These are phyloP conservation scores for Ceratobasidium sp. DNA, from an alignment of 1,284 basidiomycete genomes.

Conservation along the genomic window DNA sequence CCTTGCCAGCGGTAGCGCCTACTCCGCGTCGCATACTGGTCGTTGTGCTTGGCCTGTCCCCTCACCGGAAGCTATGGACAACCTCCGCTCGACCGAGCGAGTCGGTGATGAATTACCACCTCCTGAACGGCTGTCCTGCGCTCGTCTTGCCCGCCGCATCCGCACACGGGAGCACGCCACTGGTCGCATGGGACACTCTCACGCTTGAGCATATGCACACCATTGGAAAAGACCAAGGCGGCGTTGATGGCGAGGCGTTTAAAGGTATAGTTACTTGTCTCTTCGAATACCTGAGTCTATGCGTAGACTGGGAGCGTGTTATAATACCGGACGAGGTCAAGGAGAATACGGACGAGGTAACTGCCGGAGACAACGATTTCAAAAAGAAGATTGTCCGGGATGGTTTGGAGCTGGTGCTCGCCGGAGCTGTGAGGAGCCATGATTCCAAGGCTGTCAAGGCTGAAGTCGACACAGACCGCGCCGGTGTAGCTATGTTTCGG, in stretches of 20 bases:
- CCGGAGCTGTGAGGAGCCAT: slow-evolving; percentile 65
- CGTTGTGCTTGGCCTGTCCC: slow-evolving; percentile 66
- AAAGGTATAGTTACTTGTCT: slow-evolving; percentile 66
- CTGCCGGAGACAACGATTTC: slow-evolving; percentile 3
- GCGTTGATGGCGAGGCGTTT: slow-evolving; percentile 56
- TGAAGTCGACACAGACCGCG: slow-evolving; percentile 66
- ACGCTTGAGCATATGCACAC: slow-evolving; percentile 69
- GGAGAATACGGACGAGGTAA: slow-evolving; percentile 47
- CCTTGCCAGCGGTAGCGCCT: background rate
- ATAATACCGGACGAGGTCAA: slow-evolving; percentile 53
- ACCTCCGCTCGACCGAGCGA: slow-evolving; percentile 67
- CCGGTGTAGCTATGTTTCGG: slow-evolving; percentile 71
- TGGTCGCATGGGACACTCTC: slow-evolving; percentile 69
- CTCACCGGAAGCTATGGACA: slow-evolving; percentile 68
- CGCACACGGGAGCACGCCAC: slow-evolving; percentile 60
- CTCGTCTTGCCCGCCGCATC: slow-evolving; percentile 68
- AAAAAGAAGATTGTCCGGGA: slow-evolving; percentile 60
- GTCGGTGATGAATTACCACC: slow-evolving; percentile 69
- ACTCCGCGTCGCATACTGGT: slow-evolving; percentile 66
- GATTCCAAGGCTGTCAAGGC: slow-evolving; percentile 66
- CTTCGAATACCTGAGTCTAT: slow-evolving; percentile 69
- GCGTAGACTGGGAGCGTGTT: slow-evolving; percentile 69
- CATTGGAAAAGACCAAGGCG: slow-evolving; percentile 53
- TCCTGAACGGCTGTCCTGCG: slow-evolving; percentile 70
- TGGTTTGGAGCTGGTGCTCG: slow-evolving; percentile 64